Percentiles rank a stretch among this genome's conserved stretches.
These are phyloP conservation scores for Gonapodya prolifera DNA, from an alignment of 192 early-diverging fungal genomes.

Conservation along the genomic window DNA sequence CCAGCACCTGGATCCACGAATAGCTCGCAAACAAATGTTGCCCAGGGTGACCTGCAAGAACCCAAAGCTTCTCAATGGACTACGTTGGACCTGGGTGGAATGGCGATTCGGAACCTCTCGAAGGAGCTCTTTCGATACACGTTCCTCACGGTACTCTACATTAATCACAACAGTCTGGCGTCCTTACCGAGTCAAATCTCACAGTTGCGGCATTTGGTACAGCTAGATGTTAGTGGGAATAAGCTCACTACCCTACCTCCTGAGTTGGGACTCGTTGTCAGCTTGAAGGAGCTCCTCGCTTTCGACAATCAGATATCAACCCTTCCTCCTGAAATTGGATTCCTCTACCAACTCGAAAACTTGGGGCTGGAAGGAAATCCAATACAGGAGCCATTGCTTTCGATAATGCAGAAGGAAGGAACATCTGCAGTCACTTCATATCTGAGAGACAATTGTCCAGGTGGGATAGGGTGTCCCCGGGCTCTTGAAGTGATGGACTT, in stretches of 20 bases:
- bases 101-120: conserved; percentile 75
- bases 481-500: neutral
- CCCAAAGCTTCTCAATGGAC: conserved; percentile 54
- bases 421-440: conserved; percentile 68
- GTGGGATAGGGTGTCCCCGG: conserved; percentile 22
- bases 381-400: conserved; percentile 63
- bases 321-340: conserved; percentile 79
- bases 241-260: conserved; percentile 66
- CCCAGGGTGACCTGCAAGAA: neutral
- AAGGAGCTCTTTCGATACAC: conserved; percentile 61
- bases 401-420: conserved; percentile 75
- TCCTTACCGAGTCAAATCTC: conserved; percentile 58
- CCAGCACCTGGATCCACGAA: conserved; percentile 11
- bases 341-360: conserved; percentile 74
- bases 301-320: conserved; percentile 85
- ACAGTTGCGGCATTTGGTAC: conserved; percentile 47
- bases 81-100: conserved; percentile 85
- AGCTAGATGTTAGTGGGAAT: conserved; percentile 85
- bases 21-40: neutral
- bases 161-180: conserved; percentile 91
- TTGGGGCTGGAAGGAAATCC: conserved; percentile 95
- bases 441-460: conserved; percentile 75
- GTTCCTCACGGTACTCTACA: conserved; percentile 83
- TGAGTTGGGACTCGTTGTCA: conserved; percentile 74
- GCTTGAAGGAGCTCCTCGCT: conserved; percentile 66